Base-by-base conservation (phyloP, 169 alveolate genomes). In the Eimeria brunetti region DNA sequence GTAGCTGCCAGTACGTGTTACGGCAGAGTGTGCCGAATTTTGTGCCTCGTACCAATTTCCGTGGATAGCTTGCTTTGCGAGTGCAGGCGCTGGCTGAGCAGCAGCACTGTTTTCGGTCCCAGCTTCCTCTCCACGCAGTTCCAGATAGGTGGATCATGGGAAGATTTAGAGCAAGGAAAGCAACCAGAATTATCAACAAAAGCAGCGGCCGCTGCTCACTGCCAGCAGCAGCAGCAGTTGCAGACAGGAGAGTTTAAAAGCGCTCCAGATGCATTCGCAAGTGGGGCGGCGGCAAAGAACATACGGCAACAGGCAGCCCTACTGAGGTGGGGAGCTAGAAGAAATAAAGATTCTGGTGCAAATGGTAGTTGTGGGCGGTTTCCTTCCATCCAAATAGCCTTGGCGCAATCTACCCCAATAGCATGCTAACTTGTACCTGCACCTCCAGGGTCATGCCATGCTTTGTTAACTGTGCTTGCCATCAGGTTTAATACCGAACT, bases 81-180 rank as follows among this genome's bases (percentile, higher is more conserved):
- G n/a, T 84, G 75, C 91, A 84, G 91, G 80, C 91, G 91, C 91
- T 84, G 91, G 91, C 80, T 84, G 78, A 38, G 91, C 75, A 84
- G 80, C 62, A 84, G 80, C 91, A 30, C 91, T 38, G 80, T 84
- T 30, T 84, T 84, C 56, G 91, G 91, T 22, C 80, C 80, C 91
- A 84, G 36, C 53, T 56, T 84, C 27, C 78, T 84, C 58, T 56
- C 91, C 8, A 24, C 91, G 46, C 80, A 84, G 51, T 84, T 27
- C 78, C 91, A 58, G 58, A 84, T 84, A 56, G 60, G 33, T 58
- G 91, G 91, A 41, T 84, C 91, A 36, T 84, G 91, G 91, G 91
- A n/a, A 84, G 80, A 49, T 8, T 22, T 84, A 38, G 80, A 84
- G 62, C 51, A 46, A 24, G 93, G 93, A 3, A 81, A 64, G 18